Percentiles rank a stretch among this genome's conserved stretches.
Evolutionary conservation across 352 stramenopile species (phyloP).

Genomic region (Pythium brassicae): DNA sequence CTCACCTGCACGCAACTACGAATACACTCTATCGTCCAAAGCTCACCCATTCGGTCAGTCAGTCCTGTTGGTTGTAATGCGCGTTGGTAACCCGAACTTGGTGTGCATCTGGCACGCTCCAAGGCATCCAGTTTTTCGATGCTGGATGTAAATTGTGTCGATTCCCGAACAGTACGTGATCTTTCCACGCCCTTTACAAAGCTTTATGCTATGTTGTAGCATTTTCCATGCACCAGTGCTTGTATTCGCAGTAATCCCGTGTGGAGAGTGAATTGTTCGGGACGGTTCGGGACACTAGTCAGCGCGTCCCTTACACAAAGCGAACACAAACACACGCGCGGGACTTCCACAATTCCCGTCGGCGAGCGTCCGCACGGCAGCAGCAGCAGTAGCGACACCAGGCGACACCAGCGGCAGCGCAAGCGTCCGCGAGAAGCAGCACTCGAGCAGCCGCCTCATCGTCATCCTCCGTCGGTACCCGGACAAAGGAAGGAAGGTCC

Average conservation of each 20-base stretch:
- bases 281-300: slow-evolving; percentile 25
- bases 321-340: slow-evolving; percentile 8
- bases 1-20: too few relatives aligned
- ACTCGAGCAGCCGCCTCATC: background rate
- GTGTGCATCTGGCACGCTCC: background rate
- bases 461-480: background rate
- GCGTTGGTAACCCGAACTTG: background rate
- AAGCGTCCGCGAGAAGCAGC: background rate
- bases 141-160: background rate
- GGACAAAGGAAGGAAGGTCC: background rate
- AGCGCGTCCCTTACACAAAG: slow-evolving; percentile 13
- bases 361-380: background rate
- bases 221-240: too few relatives aligned
- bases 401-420: background rate
- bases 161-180: too few relatives aligned
- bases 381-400: background rate
- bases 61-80: background rate
- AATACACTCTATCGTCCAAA: too few relatives aligned
- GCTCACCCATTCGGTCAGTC: too few relatives aligned
- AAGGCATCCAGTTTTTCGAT: background rate
- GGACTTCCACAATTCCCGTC: slow-evolving; percentile 14
- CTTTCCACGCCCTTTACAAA: too few relatives aligned
- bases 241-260: slow-evolving; percentile 2
- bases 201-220: too few relatives aligned
- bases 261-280: background rate